Evolutionary conservation across 805 yeast species (phyloP), one percentile per base, ranked within the genome.

Genomic region (Clavispora vitiphila): DNA sequence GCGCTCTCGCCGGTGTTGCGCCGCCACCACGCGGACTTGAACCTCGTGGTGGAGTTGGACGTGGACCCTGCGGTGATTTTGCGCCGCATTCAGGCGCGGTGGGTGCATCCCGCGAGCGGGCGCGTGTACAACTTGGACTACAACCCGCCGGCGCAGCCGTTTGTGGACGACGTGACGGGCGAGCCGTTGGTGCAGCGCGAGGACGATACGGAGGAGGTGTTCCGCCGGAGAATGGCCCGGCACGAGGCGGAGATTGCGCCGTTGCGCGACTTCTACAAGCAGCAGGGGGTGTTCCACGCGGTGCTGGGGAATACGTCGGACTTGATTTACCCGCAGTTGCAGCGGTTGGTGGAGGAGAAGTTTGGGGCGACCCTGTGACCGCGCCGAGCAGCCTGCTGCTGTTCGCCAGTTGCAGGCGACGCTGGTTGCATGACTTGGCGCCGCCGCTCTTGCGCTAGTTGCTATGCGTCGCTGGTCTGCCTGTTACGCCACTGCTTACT

Each of bases 51-150:
- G 4, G 93, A 88, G 56, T 65, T 90, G 35, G 81, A 83, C 44
- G 97, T 91, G 6, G 95, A 95, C n/a, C 83, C 83, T 41, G 71
- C 71, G n/a, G 86, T 84, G 5, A 90, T 90, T 21, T 62, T 89
- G 20, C 82, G 82, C 26, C 72, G 98, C 56, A 87, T 91, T 16
- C 85, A 83, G 53, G 84, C 86, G 47, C 66, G 97, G 51, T 88
- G 86, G 82, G 83, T 89, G 31, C 97, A 90, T 61, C 58, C 73
- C 11, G 79, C 86, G 0, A 85, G 95, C 39, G 97, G 97, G 0
- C 69, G 97, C 49, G 83, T 89, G 2, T 90, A 90, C 61, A 91
- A 86, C 59, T 59, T 86, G 48, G 80, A 86, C 41, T 90, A 88
- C 62, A 89, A 86, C 54, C 96, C 97, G 6, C 98, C 98, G 8